phyloP scores from a whole-genome alignment of 768 basidiomycete species.

The Rhizopogon salebrosus region DNA sequence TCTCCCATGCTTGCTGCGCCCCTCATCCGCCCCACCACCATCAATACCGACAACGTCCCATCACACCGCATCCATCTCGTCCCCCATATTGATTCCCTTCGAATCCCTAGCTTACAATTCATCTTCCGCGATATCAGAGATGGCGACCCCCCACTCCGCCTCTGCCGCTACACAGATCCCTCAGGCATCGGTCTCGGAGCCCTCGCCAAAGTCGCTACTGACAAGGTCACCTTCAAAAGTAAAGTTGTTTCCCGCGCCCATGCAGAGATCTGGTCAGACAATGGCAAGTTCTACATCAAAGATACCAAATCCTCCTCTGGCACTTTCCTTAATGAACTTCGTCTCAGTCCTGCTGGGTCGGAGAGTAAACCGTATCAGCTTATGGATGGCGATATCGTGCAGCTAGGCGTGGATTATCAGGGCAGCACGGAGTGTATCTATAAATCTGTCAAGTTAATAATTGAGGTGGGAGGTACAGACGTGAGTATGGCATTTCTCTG shows the following conservation, averaged over 20 bases:
- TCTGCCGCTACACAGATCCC: constrained; percentile 93
- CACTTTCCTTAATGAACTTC: constrained; percentile 87
- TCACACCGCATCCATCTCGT: constrained; percentile 86
- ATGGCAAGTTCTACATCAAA: constrained; percentile 72
- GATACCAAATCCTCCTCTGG: constrained; percentile 94
- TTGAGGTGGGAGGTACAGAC: constrained; percentile 85
- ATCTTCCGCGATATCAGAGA: constrained; percentile 81
- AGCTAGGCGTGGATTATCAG: constrained; percentile 97
- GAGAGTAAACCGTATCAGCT: constrained; percentile 75
- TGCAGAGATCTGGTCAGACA: constrained; percentile 88
- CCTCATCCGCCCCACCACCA: background rate
- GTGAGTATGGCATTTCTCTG: no score
- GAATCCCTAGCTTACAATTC: constrained; percentile 88
- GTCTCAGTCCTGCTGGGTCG: constrained; percentile 75
- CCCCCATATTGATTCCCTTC: constrained; percentile 90
- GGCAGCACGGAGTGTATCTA: constrained; percentile 97
- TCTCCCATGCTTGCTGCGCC: constrained; percentile 15
- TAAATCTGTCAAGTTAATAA: constrained; percentile 92
- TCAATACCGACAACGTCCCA: constrained; percentile 16
- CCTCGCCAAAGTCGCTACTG: constrained; percentile 65
- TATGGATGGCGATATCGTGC: constrained; percentile 91
- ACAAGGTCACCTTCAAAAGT: constrained; percentile 90
- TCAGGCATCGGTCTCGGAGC: constrained; percentile 61
- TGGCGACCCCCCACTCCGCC: constrained; percentile 67
- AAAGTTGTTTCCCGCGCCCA: constrained; percentile 95